These are phyloP conservation scores for Calocybe indica DNA, from an alignment of 768 basidiomycete genomes.

Conservation along the genomic window DNA sequence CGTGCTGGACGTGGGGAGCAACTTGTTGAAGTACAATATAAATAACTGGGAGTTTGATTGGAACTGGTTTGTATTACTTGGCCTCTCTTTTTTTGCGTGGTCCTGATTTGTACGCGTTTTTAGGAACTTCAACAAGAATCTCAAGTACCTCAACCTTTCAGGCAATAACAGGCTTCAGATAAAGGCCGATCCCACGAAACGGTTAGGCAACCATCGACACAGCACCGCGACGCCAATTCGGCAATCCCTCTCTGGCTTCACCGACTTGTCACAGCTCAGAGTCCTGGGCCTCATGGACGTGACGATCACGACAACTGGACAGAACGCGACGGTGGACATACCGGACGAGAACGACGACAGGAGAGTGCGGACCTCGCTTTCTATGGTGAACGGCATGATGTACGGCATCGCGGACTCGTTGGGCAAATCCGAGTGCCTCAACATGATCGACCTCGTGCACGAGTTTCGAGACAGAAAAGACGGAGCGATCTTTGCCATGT, in stretches of 20 bases:
- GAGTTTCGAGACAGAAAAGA: constrained; percentile 71
- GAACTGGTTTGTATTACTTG: constrained; percentile 73
- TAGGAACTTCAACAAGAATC: constrained; percentile 95
- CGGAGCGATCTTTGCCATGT: constrained; percentile 95
- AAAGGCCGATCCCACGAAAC: constrained; percentile 59
- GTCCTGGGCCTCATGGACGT: constrained; percentile 99
- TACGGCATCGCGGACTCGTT: constrained; percentile 96
- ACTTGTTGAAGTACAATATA: constrained; percentile 92
- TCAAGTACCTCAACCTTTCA: constrained; percentile 92
- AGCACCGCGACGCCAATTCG: constrained; percentile 17
- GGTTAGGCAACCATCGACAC: constrained; percentile 21
- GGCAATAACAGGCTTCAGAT: constrained; percentile 97
- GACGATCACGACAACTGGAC: constrained; percentile 62
- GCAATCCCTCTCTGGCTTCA: constrained; percentile 72
- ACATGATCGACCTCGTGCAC: constrained; percentile 90
- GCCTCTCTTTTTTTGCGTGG: not conserved
- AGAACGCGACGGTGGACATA: constrained; percentile 47
- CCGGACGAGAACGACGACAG: constrained; percentile 85
- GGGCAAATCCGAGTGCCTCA: constrained; percentile 71
- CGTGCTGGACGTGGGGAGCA: constrained; percentile 90
- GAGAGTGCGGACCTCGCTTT: constrained; percentile 86
- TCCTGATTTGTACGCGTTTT: not conserved
- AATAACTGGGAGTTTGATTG: constrained; percentile 99
- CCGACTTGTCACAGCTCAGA: constrained; percentile 75
- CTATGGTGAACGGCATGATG: constrained; percentile 85